Conservation (phyloP, 768 basidiomycete species). For the Mycena albidolilacea region DNA sequence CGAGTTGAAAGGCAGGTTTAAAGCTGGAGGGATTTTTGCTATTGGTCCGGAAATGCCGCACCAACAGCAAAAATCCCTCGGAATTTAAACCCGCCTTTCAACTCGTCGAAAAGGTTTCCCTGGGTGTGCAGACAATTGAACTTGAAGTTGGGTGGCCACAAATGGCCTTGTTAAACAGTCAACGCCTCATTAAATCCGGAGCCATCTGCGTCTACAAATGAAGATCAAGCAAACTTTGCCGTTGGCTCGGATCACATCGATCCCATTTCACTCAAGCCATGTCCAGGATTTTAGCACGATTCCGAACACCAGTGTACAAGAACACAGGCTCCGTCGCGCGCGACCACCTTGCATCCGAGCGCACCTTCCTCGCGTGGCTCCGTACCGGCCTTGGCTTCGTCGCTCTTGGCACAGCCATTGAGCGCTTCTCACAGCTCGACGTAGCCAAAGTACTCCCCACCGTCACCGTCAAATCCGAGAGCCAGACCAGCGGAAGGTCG, state of each 20-base stretch:
- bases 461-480: neutral
- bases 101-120: too few relatives aligned
- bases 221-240: neutral
- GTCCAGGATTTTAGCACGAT: neutral
- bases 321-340: constrained; percentile 61
- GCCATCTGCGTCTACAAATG: too few relatives aligned
- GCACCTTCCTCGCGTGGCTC: constrained; percentile 63
- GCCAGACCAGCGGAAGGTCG: neutral
- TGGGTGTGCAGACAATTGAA: too few relatives aligned
- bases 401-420: constrained; percentile 59
- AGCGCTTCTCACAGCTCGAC: constrained; percentile 15
- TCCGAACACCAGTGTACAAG: constrained; percentile 49
- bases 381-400: constrained; percentile 59
- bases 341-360: constrained; percentile 60
- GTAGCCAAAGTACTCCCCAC: constrained; percentile 6
- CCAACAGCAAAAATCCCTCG: too few relatives aligned
- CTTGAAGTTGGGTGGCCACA: too few relatives aligned
- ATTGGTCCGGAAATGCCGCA: too few relatives aligned
- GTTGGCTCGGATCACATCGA: neutral
- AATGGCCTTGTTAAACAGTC: too few relatives aligned
- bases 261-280: neutral
- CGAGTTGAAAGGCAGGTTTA: too few relatives aligned
- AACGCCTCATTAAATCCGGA: too few relatives aligned
- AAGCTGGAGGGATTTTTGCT: too few relatives aligned
- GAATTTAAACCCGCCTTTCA: too few relatives aligned